These are phyloP conservation scores for Sarocladium strictum DNA, from an alignment of 2,329 filamentous ascomycete genomes.

Conservation along the genomic window DNA sequence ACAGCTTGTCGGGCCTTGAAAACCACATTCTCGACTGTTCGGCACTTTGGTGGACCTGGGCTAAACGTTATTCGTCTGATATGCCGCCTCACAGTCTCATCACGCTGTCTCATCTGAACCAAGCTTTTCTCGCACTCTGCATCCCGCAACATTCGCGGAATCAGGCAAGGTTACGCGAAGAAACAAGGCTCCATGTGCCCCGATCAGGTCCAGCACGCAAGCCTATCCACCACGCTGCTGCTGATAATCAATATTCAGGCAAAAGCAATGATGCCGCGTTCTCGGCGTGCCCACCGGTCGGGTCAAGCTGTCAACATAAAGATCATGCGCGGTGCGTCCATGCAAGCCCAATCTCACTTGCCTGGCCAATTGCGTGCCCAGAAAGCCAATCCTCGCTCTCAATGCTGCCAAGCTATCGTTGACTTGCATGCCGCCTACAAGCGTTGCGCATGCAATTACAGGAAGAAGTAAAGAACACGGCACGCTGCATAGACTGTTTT, in stretches of 20 bases:
- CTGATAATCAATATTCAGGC: not conserved
- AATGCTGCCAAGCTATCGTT: not conserved
- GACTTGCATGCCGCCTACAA: not conserved
- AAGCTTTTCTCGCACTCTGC: not conserved
- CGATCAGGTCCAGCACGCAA: not conserved
- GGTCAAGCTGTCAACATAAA: slow-evolving; percentile 1
- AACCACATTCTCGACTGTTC: not conserved
- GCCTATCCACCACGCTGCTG: too few species aligned
- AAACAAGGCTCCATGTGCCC: not conserved
- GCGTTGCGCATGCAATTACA: not conserved
- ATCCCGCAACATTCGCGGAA: slow-evolving; percentile 2
- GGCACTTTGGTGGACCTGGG: not conserved
- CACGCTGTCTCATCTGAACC: slow-evolving; percentile 5
- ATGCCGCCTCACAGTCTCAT: not conserved
- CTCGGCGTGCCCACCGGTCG: slow-evolving; percentile 1
- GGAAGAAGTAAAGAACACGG: not conserved
- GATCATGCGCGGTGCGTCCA: not conserved
- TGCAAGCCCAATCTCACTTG: slow-evolving; percentile 4
- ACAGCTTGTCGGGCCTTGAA: not conserved
- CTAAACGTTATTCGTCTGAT: not conserved
- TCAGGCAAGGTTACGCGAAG: slow-evolving; percentile 1
- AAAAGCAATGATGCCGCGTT: not conserved
- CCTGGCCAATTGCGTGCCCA: not conserved
- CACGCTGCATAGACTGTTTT: not conserved
- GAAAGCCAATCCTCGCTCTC: not conserved